Evolutionary conservation across 2,329 filamentous ascomycete genomes (phyloP).

Genomic region (Aciculosporium take): DNA sequence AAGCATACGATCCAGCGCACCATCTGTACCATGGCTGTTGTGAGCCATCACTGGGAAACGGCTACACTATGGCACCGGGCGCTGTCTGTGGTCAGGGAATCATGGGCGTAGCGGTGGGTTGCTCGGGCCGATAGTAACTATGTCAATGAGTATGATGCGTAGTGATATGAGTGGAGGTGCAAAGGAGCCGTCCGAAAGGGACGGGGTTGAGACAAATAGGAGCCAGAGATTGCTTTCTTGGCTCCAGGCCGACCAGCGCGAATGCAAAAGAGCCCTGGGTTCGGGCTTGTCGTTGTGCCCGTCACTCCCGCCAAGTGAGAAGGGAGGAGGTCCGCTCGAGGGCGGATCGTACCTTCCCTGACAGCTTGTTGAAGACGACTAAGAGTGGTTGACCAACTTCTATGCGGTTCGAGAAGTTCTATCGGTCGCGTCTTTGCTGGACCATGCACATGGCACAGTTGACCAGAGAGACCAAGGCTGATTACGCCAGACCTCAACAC

Average conservation of each 20-base stretch:
- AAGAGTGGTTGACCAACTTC: not conserved
- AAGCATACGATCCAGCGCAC: slow-evolving; percentile 25
- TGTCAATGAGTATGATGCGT: slow-evolving; percentile 5
- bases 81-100: slow-evolving; percentile 17
- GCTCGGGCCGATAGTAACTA: slow-evolving; percentile 1
- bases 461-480: not conserved
- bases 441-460: not conserved
- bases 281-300: not conserved
- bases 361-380: not conserved
- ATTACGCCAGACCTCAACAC: no score
- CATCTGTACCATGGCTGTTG: slow-evolving; percentile 30
- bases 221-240: not conserved
- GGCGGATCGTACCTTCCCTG: slow-evolving; percentile 1
- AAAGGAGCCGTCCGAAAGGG: slow-evolving; percentile 3
- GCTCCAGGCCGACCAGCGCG: not conserved
- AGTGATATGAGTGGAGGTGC: slow-evolving; percentile 1
- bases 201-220: slow-evolving; percentile 3
- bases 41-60: slow-evolving; percentile 31
- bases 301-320: not conserved
- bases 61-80: slow-evolving; percentile 7
- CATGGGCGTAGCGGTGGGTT: slow-evolving; percentile 10
- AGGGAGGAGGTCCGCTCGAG: not conserved
- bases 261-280: not conserved
- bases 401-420: not conserved
- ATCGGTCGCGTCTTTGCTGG: not conserved